Evolutionary conservation across 2,329 filamentous ascomycete genomes (phyloP).

Genomic region (Aspergillus proliferans): DNA sequence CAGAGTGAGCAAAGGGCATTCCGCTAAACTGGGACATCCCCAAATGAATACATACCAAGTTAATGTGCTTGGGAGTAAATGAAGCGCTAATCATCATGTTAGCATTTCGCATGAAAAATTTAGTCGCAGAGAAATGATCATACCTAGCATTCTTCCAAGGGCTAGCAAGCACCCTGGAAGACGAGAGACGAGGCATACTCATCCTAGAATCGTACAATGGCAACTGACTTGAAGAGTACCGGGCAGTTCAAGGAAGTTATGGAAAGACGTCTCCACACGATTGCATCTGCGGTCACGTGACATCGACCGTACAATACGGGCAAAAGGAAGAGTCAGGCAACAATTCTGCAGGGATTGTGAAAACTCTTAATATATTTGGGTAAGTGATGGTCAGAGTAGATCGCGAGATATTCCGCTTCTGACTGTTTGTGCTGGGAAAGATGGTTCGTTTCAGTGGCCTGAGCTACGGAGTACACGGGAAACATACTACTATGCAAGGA

Average conservation of each 20-base stretch:
- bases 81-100: constrained; percentile 7
- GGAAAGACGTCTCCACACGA: not conserved
- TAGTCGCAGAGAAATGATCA: not conserved
- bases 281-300: too few species aligned
- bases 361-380: too few species aligned
- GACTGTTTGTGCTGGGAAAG: too few species aligned
- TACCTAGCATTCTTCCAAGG: constrained; percentile 4
- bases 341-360: too few species aligned
- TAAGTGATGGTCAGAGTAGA: too few species aligned
- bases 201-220: not conserved
- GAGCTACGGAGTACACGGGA: too few species aligned
- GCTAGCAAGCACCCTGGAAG: constrained; percentile 2
- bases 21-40: not conserved
- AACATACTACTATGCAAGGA: too few species aligned
- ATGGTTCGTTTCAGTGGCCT: too few species aligned
- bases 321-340: too few species aligned
- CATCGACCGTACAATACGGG: too few species aligned
- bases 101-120: not conserved
- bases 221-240: not conserved
- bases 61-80: constrained; percentile 4
- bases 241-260: not conserved
- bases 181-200: constrained; percentile 6
- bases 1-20: not conserved
- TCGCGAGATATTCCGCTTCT: too few species aligned
- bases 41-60: not conserved